phyloP scores from a whole-genome alignment of 345 rosid genomes.

The Euphorbia tirucalli region DNA sequence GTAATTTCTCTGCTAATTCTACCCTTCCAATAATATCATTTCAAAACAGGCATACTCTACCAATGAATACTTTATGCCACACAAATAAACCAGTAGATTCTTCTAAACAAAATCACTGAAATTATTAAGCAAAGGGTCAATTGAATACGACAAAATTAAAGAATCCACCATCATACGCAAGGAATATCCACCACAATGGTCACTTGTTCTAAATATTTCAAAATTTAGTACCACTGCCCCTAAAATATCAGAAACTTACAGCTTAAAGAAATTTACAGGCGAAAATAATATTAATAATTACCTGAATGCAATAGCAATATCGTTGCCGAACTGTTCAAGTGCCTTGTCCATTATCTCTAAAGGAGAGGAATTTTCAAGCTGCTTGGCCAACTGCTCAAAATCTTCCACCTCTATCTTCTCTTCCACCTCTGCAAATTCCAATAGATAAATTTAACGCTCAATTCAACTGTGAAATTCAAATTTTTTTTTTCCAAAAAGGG shows the following conservation, averaged over 20 bases:
- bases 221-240: not conserved
- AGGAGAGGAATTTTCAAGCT: slow-evolving; percentile 70
- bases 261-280: not conserved
- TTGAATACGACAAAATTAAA: not conserved
- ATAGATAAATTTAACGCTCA: not conserved
- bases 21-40: not conserved
- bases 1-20: not conserved
- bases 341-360: slow-evolving; percentile 91
- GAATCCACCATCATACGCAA: not conserved
- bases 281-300: slow-evolving; percentile 8
- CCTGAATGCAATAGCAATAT: slow-evolving; percentile 97
- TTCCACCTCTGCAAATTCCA: slow-evolving; percentile 45
- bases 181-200: slow-evolving; percentile 2
- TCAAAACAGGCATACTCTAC: not conserved
- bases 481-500: no score
- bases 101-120: not conserved
- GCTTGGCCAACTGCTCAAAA: slow-evolving; percentile 53
- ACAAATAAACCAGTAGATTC: not conserved
- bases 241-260: not conserved
- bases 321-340: slow-evolving; percentile 69
- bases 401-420: slow-evolving; percentile 56
- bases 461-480: not conserved
- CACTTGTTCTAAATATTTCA: not conserved
- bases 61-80: not conserved
- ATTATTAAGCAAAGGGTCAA: not conserved